Evolutionary conservation across 2,329 filamentous ascomycete genomes (phyloP), one percentile per base, ranked within the genome.

Genomic region (Venturia oleaginea): DNA sequence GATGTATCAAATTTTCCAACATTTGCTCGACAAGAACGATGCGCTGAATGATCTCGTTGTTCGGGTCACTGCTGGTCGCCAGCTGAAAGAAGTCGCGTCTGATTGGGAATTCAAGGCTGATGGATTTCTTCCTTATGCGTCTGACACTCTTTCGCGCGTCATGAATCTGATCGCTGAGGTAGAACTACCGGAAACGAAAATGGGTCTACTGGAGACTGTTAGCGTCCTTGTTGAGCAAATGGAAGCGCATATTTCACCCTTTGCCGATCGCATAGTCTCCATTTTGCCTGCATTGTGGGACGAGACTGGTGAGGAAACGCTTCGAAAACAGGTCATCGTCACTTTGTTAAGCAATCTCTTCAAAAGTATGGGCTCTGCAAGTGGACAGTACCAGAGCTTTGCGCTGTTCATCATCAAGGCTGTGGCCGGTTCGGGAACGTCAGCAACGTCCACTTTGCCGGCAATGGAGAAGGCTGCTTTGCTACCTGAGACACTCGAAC

Each of bases 271-370:
- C 66, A 89, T 99, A 66, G 88, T 99, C 75, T 81, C 84, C 1
- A 83, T 92, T 15, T 81, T 97, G 7, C 92, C 93, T 0, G 81
- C 82, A 4, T 81, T 97, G 0, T 99, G 94, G 94, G 87, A 90
- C 66, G 85, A 87, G 62, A 91, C 90, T 2, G 91, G 88, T 0
- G 89, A 96, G 66, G 90, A 94, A 71, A 91, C 92, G 76, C 85
- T 97, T 74, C 89, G 97, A 81, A 97, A 97, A 75, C 92, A 97
- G 76, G 87, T 91, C 1, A 92, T 97, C 62, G 83, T 97, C 65
- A 90, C 89, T 2, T 88, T 97, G 46, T 85, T 97, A 62, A 83
- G 90, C 1, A 88, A 91, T 2, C 81, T 99, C 17, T 90, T 96
- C n/a, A 86, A 86, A 72, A 89, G 92, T 1, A 90, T 97, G 84